A percentile compares a stretch with the other conserved stretches of the same genome.
Evolutionary conservation across 345 rosid genomes (phyloP).

Genomic region (Salix suchowensis): DNA sequence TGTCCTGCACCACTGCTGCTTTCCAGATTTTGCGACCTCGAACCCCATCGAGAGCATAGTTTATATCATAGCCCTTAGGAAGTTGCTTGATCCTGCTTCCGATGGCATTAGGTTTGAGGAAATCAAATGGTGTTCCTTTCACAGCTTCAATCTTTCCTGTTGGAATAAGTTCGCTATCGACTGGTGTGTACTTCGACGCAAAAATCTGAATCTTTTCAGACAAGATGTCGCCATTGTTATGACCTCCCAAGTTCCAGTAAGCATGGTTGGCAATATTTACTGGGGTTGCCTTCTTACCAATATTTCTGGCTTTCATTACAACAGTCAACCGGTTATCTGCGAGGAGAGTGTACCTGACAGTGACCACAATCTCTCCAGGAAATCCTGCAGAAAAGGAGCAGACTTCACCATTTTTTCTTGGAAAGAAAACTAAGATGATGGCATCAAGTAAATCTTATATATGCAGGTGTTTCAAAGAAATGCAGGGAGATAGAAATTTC

Average conservation of each 20-base stretch:
- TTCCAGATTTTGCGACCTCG: conserved; percentile 22
- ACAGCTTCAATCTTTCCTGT: conserved; percentile 54
- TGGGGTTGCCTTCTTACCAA: conserved; percentile 54
- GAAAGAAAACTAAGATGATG: too few species aligned
- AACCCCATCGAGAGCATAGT: conserved; percentile 50
- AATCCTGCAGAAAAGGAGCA: conserved; percentile 43
- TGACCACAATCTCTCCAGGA: conserved; percentile 56
- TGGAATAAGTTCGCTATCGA: conserved; percentile 53
- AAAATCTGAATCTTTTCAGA: conserved; percentile 51
- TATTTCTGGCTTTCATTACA: conserved; percentile 58
- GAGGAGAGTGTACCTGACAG: conserved; percentile 44
- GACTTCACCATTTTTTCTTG: too few species aligned
- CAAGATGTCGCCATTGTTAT: conserved; percentile 57
- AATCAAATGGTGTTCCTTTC: conserved; percentile 70
- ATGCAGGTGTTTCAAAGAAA: too few species aligned
- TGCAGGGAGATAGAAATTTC: background rate
- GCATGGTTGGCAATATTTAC: conserved; percentile 74
- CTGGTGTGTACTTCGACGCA: conserved; percentile 55
- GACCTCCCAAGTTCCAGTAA: conserved; percentile 89
- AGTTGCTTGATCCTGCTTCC: conserved; percentile 49
- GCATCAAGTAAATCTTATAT: too few species aligned
- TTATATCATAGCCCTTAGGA: conserved; percentile 64
- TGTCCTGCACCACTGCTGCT: conserved; percentile 50
- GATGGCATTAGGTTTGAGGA: conserved; percentile 45
- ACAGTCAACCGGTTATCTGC: conserved; percentile 38